Evolutionary conservation across 352 stramenopile genomes (phyloP), one percentile per base, ranked within the genome.

Genomic region (Globisporangium nunn): DNA sequence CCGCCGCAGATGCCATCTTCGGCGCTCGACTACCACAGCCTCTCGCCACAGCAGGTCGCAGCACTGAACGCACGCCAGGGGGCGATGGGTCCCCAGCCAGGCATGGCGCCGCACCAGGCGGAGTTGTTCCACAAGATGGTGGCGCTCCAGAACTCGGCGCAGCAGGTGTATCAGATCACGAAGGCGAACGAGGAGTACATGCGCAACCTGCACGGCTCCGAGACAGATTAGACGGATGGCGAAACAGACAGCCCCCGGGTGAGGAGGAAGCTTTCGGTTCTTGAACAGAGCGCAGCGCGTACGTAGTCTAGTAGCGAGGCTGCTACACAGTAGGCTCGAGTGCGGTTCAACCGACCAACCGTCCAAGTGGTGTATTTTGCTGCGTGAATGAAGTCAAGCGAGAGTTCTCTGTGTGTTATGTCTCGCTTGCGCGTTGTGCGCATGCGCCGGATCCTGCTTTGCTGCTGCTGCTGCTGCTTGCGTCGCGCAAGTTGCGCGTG

Each of bases 51-150:
- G 23, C 18, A 18, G 23, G 28, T 55, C 39, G 12, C 39, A 1
- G 18, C 17, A 4, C 40, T 56, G 33, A 48, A 48, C 37, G 11
- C 51, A 3, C 51, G 23, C n/a, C 54, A 59, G 31, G 2, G 30
- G 1, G 28, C 40, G 23, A 58, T 59, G 54, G 48, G 46, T 15
- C 54, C 45, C 14, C 54, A 53, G 15, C 54, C 56, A 2, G 56
- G 56, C 15, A 62, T 62, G 40, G 48, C 56, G 39, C 41, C 50
- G 43, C 49, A 62, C 49, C 50, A 62, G 18, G 30, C 41, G 4
- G 50, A 52, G 50, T 40, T 62, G 30, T 62, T 57, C 29, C 50
- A 57, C 18, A 51, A 62, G 43, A 62, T 62, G 56, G 11, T 62
- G 29, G 49, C 49, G 40, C 50, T 62, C 40, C 56, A 62, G 43